Conservation (phyloP, 163 green algal genomes). For the Scenedesmus sp. region DNA sequence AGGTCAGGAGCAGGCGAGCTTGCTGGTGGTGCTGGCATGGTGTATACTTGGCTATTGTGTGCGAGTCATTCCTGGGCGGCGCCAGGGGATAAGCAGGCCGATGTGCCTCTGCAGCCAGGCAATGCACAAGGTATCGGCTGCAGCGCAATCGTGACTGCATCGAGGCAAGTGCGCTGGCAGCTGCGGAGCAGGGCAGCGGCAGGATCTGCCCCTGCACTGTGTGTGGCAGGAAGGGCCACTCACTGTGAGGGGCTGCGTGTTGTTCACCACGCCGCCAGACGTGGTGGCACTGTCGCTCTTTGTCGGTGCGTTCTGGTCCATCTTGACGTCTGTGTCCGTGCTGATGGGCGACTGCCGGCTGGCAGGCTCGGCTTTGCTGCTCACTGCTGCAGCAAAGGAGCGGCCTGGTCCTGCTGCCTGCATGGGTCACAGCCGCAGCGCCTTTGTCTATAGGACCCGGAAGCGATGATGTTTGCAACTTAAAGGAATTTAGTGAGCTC, state of each 20-base stretch:
- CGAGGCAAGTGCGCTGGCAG: not conserved
- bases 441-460: not conserved
- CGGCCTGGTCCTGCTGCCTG: not conserved
- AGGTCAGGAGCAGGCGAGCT: not conserved
- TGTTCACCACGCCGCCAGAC: slow-evolving; percentile 22
- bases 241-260: slow-evolving; percentile 31
- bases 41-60: not conserved
- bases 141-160: not conserved
- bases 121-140: not conserved
- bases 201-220: not conserved
- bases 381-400: not conserved
- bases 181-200: not conserved
- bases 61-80: not conserved
- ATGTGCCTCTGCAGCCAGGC: not conserved
- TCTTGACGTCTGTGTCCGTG: slow-evolving; percentile 36
- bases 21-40: not conserved
- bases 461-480: not conserved
- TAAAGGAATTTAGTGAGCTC: not conserved
- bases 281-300: slow-evolving; percentile 37
- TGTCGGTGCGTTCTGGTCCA: slow-evolving; percentile 27
- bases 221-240: not conserved
- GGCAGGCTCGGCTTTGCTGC: not conserved
- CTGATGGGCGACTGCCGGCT: not conserved
- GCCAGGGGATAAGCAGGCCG: not conserved
- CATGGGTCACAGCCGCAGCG: not conserved